Base-by-base conservation (phyloP, 371 early-diverging fungal genomes). In the Chytridiales sp. region DNA sequence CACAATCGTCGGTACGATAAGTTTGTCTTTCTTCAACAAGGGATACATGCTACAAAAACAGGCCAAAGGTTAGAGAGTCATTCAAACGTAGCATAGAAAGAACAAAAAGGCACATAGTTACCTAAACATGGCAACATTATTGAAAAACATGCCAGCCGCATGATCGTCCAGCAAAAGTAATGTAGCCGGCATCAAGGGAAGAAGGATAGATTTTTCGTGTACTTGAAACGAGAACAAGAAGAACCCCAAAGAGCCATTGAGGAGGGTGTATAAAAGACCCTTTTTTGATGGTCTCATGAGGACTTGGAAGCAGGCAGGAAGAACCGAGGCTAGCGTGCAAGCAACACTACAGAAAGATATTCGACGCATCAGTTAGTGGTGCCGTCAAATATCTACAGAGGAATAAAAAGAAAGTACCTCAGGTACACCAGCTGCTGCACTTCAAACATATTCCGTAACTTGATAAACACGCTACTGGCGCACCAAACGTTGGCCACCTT, bases 401-500 rank as follows among this genome's bases (percentile, higher is more conserved):
- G 15, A 49, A 27, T 22, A 22, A 21, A 31, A 13, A 30, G 19
- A 17, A 0, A 11, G 43, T 76, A 86, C 91, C 89, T 89, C 17
- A 93, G 49, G 9, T 77, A 74, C 15, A 91, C 81, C 2, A 94
- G 82, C 0, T 77, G 35, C 40, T 81, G 68, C 15, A 86, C 59
- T 15, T 70, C 71, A 54, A 89, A 84, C 19, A 89, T 57, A 4
- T 80, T 72, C 13, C 89, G 86, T 34, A 94, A 64, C 61, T 96
- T 96, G 64, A 96, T 62, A 4, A 86, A 74, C 1, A 95, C 84
- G 55, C 86, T 94, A 1, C 91, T 26, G 0, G 94, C 89, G 67
- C 98, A 97, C 98, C 98, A 97, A 4, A 96, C 64, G 63, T 94
- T 96, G 35, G 94, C 97, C 0, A 97, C 96, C 70, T 97, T 97